A percentile compares a stretch with the other conserved stretches of the same genome.
These are phyloP conservation scores for Metschnikowia henanensis DNA, from an alignment of 805 yeast species.

Conservation along the genomic window DNA sequence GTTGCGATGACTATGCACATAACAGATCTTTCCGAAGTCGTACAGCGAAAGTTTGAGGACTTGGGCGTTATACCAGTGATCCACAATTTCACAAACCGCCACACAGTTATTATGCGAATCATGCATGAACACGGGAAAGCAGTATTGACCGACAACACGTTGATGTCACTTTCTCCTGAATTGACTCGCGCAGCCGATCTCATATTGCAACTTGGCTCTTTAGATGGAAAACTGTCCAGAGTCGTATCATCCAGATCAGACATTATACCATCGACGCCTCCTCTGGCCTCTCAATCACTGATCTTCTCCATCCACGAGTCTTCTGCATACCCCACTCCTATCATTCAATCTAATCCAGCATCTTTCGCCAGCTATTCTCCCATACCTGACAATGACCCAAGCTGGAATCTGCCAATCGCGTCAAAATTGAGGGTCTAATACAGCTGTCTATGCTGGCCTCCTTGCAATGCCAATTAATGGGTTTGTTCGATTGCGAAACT, in stretches of 20 bases:
- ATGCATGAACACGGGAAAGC: slow-evolving; percentile 15
- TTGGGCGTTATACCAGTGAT: slow-evolving; percentile 55
- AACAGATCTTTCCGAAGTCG: slow-evolving; percentile 49
- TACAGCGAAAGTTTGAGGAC: slow-evolving; percentile 49
- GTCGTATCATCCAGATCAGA: slow-evolving; percentile 9
- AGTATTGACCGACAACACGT: slow-evolving; percentile 12
- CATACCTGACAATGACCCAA: slow-evolving; percentile 12
- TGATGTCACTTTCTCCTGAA: slow-evolving; percentile 12
- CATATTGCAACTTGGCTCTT: slow-evolving; percentile 11
- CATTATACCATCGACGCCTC: slow-evolving; percentile 37
- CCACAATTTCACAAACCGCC: slow-evolving; percentile 26
- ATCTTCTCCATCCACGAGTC: slow-evolving; percentile 29
- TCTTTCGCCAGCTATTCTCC: slow-evolving; percentile 17
- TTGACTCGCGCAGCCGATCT: slow-evolving; percentile 18
- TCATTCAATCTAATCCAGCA: slow-evolving; percentile 11
- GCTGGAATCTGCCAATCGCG: slow-evolving; percentile 20
- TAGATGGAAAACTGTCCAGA: slow-evolving; percentile 4
- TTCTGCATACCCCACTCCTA: slow-evolving; percentile 21
- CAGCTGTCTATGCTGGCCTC: too few species aligned
- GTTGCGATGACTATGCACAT: slow-evolving; percentile 45
- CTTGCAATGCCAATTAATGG: too few species aligned
- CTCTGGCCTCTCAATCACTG: slow-evolving; percentile 42
- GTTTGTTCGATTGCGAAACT: too few species aligned
- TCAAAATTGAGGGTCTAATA: slow-evolving; percentile 13
- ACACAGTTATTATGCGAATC: slow-evolving; percentile 13